Base-by-base conservation (phyloP, 139 green algal species). In the Raphidocelis subcapitata region DNA sequence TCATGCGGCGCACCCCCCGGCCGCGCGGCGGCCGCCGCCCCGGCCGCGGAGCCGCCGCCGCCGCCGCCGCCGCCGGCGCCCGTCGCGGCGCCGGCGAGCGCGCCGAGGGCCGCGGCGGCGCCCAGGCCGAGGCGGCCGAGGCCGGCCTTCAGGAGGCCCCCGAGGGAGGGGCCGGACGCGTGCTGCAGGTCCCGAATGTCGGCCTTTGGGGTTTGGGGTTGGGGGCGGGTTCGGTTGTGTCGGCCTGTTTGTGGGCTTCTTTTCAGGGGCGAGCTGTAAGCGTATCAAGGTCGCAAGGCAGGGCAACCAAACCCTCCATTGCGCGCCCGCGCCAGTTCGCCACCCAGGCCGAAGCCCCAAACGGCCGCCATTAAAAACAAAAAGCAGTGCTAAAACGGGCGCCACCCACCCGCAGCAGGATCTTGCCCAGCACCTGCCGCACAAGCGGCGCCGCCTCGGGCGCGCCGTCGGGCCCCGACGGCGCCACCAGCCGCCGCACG, bases 51-150 rank as follows among this genome's bases (percentile, higher is more conserved):
- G 15, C 24, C 67, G 8, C 55, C 69, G 52, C 87, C 67, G 26
- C 87, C 86, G 44, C 90, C 72, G 3, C 85, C 75, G 24, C 87
- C 84, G 3, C 90, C 59, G 3, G 82, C 86, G 20, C 56, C 80
- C 29, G 72, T 77, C 57, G 92, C 67, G 57, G 91, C 74, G 15
- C 86, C 82, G 0, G 70, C 67, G 10, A 93, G 65, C 23, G 88
- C 63, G 18, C 74, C 83, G 35, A 77, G 74, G 56, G 65, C 73
- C 10, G 65, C 60, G 49, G 36, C 46, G 14, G 28, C 67, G 4
- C 55, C 69, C 57, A 88, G 70, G 26, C 87, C 86, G 44, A 92
- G 74, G 3, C 85, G 77, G 24, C 87, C 84, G 3, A 91, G 62
- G 3, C 84, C 86, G 20, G 52, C 80, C 29, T 75, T 77, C 57